Percentiles rank a stretch among this genome's conserved stretches.
Conservation (phyloP, 1,284 basidiomycete genomes). For the Caloboletus inedulis region DNA sequence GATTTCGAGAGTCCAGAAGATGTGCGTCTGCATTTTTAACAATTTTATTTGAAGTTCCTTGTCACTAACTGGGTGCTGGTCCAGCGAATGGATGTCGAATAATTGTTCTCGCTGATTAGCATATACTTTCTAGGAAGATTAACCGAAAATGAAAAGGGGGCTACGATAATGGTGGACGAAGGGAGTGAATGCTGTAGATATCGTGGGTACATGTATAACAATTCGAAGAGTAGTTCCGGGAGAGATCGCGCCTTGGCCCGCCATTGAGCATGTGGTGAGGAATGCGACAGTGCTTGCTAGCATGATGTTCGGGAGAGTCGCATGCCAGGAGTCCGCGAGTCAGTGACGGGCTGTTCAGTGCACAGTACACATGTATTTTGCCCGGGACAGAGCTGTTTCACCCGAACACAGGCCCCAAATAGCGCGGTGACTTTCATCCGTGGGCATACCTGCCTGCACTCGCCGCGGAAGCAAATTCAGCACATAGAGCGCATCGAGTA, state of each 20-base stretch:
- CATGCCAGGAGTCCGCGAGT: too few relatives aligned
- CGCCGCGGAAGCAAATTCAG: slow-evolving; percentile 7
- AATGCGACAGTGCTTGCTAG: too few relatives aligned
- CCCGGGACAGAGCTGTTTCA: too few relatives aligned
- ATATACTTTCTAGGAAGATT: background rate
- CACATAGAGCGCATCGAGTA: background rate
- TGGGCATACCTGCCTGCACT: background rate
- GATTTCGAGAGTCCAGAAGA: background rate
- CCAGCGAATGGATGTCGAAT: background rate
- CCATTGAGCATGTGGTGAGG: too few relatives aligned
- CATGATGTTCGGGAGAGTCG: too few relatives aligned
- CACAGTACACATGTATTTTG: too few relatives aligned
- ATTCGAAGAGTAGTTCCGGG: too few relatives aligned
- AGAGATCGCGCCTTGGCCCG: too few relatives aligned
- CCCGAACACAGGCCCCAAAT: too few relatives aligned
- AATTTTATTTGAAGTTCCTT: background rate
- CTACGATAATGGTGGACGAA: background rate
- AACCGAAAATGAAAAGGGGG: background rate
- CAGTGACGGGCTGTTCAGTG: too few relatives aligned
- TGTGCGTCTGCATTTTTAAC: background rate
- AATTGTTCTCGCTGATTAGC: background rate
- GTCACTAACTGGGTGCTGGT: background rate
- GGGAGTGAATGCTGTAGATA: too few relatives aligned
- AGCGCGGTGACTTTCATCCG: background rate
- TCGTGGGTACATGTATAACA: too few relatives aligned